These are phyloP conservation scores for Phytophthora foliorum DNA, from an alignment of 352 stramenopile species.

Conservation along the genomic window DNA sequence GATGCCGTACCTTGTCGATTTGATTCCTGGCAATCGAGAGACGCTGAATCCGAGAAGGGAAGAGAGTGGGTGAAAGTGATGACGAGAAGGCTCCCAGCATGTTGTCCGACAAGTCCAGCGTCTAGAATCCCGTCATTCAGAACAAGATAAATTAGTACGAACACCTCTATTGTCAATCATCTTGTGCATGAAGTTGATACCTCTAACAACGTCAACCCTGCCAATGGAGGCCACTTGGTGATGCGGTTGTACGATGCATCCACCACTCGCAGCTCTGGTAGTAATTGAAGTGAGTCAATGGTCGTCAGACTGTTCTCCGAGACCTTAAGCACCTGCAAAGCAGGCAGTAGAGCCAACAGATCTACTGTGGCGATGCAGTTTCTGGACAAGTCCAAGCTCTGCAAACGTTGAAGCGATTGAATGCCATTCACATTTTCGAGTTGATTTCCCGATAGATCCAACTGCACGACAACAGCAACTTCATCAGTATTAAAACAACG, in stretches of 20 bases:
- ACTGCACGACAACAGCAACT: conserved; percentile 27
- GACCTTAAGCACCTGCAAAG: conserved; percentile 61
- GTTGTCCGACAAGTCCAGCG: conserved; percentile 73
- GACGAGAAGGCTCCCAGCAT: conserved; percentile 51
- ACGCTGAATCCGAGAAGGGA: conserved; percentile 51
- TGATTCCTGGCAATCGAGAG: conserved; percentile 69
- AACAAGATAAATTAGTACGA: not conserved
- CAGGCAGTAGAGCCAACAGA: conserved; percentile 43
- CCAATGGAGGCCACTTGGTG: conserved; percentile 61
- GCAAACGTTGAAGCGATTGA: conserved; percentile 48
- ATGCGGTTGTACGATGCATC: conserved; percentile 74
- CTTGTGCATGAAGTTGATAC: conserved; percentile 26
- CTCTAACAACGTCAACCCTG: conserved; percentile 51
- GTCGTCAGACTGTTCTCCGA: conserved; percentile 65
- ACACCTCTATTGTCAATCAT: not conserved
- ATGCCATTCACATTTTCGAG: conserved; percentile 63
- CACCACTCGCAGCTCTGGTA: conserved; percentile 50
- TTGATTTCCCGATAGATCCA: conserved; percentile 73
- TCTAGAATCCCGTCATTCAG: conserved; percentile 33
- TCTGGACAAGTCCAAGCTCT: conserved; percentile 58
- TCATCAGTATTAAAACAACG: not conserved
- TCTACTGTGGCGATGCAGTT: conserved; percentile 65
- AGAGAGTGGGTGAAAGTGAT: conserved; percentile 30
- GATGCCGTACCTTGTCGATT: conserved; percentile 57
- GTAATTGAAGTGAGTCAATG: conserved; percentile 47